Base-by-base conservation (phyloP, 345 rosid species). In the Zanthoxylum bungeanum region DNA sequence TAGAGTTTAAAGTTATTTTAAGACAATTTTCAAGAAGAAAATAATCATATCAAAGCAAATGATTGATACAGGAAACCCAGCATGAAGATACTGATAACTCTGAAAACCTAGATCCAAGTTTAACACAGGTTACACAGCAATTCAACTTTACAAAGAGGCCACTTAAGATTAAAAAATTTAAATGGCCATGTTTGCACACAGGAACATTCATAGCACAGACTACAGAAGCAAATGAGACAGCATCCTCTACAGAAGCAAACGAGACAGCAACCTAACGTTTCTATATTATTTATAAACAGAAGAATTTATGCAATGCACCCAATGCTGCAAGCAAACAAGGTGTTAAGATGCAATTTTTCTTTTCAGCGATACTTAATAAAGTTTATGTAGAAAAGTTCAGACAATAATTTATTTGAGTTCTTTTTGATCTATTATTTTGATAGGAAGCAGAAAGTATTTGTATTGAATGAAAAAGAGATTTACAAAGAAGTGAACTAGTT, bases 31-130 rank as follows among this genome's bases (percentile, higher is more conserved):
- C 3, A 22, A n/a, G 37, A 25, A 39, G 5, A 17, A 40, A 22
- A n/a, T 10, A 21, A 12, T 66, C 28, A 34, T 12, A 51, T 21
- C 47, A 34, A 44, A 66, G 46, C 12, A 34, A 49, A 34, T 7
- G 34, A 28, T 8, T 14, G 49, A 44, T 28, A 1, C 5, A 31
- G 39, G 14, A 30, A 66, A 42, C 33, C 59, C 31, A 66, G 44
- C 24, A 1, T 7, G 22, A 50, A 51, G 60, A 66, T 12, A 24
- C 22, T 12, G 34, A 22, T 33, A 37, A 21, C 49, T 25, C 34
- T 7, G n/a, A 25, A 36, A 53, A 34, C 46, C 70, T 17, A 66
- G 27, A 68, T 36, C 71, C 46, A 68, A 68, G 40, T 53, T 25
- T n/a, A n/a, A n/a, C n/a, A n/a, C n/a, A n/a, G n/a, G n/a, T n/a